phyloP scores from a whole-genome alignment of 73 alveolate species.

The Stentor roeselii region DNA sequence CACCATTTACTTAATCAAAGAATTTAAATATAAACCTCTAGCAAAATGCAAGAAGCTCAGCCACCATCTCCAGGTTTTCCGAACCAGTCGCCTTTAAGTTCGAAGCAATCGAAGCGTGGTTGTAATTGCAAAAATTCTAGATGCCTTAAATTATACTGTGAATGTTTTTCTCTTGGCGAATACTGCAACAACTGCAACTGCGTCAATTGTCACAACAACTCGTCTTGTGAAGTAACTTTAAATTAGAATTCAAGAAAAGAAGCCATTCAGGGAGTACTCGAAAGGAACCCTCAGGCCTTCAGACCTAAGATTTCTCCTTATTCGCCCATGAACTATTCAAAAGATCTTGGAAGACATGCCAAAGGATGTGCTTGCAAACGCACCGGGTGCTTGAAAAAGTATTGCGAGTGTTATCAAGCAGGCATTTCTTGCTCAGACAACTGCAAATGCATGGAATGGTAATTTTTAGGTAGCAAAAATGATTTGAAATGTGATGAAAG shows the following conservation, averaged over 20 bases:
- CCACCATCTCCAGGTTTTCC: constrained; percentile 5
- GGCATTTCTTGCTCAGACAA: constrained; percentile 69
- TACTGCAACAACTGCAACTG: constrained; percentile 69
- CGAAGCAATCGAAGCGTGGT: constrained; percentile 16
- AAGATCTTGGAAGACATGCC: constrained; percentile 37
- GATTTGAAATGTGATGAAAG: neutral
- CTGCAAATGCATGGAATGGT: constrained; percentile 67
- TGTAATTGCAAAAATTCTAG: constrained; percentile 74
- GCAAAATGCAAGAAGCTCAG: neutral
- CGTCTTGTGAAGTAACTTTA: constrained; percentile 41
- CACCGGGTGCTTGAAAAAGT: constrained; percentile 86
- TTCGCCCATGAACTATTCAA: neutral
- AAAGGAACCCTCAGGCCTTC: constrained; percentile 72
- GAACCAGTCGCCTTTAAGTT: neutral
- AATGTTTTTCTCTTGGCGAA: constrained; percentile 66
- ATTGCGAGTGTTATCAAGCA: constrained; percentile 89
- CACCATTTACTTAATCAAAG: neutral
- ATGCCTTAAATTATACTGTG: constrained; percentile 74
- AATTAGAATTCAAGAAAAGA: constrained; percentile 41
- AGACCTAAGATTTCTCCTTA: constrained; percentile 47
- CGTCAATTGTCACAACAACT: constrained; percentile 59
- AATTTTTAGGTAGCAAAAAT: neutral
- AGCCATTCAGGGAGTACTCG: constrained; percentile 39
- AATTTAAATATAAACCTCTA: no score
- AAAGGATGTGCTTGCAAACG: constrained; percentile 91